Percentiles rank a stretch among this genome's conserved stretches.
Evolutionary conservation across 768 basidiomycete genomes (phyloP).

Genomic region (Trametes sanguinea): DNA sequence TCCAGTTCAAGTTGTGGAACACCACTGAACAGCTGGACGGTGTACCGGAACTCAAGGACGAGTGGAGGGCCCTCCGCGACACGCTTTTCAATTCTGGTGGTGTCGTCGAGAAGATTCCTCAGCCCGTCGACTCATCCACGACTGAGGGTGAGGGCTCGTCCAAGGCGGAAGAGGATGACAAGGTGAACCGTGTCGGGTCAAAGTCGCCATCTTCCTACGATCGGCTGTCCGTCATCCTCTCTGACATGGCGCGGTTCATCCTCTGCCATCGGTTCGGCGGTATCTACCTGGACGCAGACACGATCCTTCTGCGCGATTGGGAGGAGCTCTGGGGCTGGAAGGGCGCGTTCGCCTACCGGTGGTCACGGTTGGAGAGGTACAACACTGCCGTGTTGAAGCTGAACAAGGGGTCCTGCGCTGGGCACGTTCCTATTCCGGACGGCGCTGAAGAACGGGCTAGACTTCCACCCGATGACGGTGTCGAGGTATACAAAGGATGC

Average conservation of each 20-base stretch:
- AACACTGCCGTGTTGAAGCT: constrained; percentile 96
- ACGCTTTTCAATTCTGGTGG: constrained; percentile 90
- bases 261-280: constrained; percentile 97
- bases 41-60: constrained; percentile 82
- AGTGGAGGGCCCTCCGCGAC: constrained; percentile 79
- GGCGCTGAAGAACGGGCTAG: constrained; percentile 88
- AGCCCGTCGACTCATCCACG: constrained; percentile 37
- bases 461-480: constrained; percentile 98
- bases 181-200: constrained; percentile 85
- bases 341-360: constrained; percentile 95
- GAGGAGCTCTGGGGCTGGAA: constrained; percentile 97
- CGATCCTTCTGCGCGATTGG: constrained; percentile 95
- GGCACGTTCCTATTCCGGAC: constrained; percentile 94
- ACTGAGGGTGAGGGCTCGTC: constrained; percentile 6
- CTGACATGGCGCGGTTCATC: constrained; percentile 96
- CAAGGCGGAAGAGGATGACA: constrained; percentile 43
- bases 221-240: constrained; percentile 87
- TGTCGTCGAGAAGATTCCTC: constrained; percentile 66
- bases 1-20: constrained; percentile 98
- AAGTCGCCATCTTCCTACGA: constrained; percentile 88
- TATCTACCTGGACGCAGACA: constrained; percentile 96
- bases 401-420: constrained; percentile 90
- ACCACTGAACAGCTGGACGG: constrained; percentile 96
- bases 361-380: constrained; percentile 90
- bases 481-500: constrained; percentile 90